These are phyloP conservation scores for Arthrinium puccinioides DNA, from an alignment of 2,329 filamentous ascomycete genomes.

Conservation along the genomic window DNA sequence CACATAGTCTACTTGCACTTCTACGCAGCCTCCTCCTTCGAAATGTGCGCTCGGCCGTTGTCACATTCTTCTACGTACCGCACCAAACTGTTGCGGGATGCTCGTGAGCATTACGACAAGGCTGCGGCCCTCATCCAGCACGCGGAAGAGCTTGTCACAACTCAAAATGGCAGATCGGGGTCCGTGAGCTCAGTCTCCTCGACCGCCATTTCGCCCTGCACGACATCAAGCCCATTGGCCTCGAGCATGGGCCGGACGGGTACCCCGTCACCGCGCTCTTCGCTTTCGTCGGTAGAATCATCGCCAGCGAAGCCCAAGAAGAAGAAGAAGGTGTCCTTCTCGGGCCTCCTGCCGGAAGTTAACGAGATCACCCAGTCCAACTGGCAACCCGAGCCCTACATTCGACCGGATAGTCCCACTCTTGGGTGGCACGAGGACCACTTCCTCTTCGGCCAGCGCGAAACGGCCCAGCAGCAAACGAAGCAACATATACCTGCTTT, in stretches of 20 bases:
- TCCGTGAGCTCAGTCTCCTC: constrained; percentile 36
- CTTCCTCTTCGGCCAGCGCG: constrained; percentile 7
- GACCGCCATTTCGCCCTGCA: constrained; percentile 33
- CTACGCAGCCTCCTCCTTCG: constrained; percentile 53
- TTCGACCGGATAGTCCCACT: constrained; percentile 54
- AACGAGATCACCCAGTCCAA: constrained; percentile 20
- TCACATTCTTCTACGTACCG: constrained; percentile 38
- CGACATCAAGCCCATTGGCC: constrained; percentile 17
- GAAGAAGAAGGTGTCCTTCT: constrained; percentile 38
- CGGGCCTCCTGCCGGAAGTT: constrained; percentile 21
- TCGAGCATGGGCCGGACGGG: constrained; percentile 30
- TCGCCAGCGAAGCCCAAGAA: constrained; percentile 15
- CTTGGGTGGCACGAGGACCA: constrained; percentile 43
- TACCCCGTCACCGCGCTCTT: constrained; percentile 43
- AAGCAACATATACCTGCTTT: background rate
- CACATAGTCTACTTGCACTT: constrained; percentile 54
- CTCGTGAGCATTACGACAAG: constrained; percentile 42
- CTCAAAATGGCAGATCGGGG: constrained; percentile 34
- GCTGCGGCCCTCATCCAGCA: constrained; percentile 39
- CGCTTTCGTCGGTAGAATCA: constrained; percentile 27
- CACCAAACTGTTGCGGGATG: constrained; percentile 40
- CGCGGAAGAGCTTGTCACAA: constrained; percentile 34
- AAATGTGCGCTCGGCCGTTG: constrained; percentile 46
- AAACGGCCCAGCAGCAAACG: background rate
- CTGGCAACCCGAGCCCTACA: constrained; percentile 32